Evolutionary conservation across 2,329 filamentous ascomycete species (phyloP).

Genomic region (Botrytis deweyae): DNA sequence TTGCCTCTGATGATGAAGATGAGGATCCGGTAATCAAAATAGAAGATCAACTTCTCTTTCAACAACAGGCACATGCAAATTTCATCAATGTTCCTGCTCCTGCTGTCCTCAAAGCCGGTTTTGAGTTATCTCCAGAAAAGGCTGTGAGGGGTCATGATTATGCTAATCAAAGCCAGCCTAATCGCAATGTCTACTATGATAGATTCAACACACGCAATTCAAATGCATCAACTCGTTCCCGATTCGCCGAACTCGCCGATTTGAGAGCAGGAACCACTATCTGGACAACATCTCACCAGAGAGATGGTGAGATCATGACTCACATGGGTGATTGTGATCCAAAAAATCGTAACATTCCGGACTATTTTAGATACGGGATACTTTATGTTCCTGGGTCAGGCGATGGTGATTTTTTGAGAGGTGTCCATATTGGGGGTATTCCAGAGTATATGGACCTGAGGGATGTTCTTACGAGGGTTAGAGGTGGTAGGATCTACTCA

Average conservation of each 20-base stretch:
- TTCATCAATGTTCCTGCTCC: conserved; percentile 27
- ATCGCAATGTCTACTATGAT: neutral
- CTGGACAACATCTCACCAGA: conserved; percentile 10
- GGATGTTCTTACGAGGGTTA: conserved; percentile 32
- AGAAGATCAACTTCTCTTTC: conserved; percentile 10
- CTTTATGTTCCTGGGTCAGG: conserved; percentile 26
- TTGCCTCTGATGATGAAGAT: neutral
- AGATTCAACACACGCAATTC: neutral
- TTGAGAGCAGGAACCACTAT: neutral
- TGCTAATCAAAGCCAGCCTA: neutral
- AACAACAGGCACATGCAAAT: conserved; percentile 20
- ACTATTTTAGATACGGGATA: conserved; percentile 33
- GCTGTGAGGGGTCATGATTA: conserved; percentile 29
- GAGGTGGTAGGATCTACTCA: conserved; percentile 31
- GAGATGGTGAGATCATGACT: neutral
- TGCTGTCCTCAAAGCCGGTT: conserved; percentile 30
- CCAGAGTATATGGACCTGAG: conserved; percentile 27
- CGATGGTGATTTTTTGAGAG: conserved; percentile 29
- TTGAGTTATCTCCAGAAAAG: conserved; percentile 20
- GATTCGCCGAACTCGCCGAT: neutral
- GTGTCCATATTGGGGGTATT: conserved; percentile 31
- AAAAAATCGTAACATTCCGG: conserved; percentile 23
- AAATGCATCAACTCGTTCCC: neutral
- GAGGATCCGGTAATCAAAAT: neutral
- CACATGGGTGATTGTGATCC: conserved; percentile 1